A percentile compares a stretch with the other conserved stretches of the same genome.
Evolutionary conservation across 805 yeast species (phyloP).

Genomic region (Wickerhamomyces kurtzmanii): DNA sequence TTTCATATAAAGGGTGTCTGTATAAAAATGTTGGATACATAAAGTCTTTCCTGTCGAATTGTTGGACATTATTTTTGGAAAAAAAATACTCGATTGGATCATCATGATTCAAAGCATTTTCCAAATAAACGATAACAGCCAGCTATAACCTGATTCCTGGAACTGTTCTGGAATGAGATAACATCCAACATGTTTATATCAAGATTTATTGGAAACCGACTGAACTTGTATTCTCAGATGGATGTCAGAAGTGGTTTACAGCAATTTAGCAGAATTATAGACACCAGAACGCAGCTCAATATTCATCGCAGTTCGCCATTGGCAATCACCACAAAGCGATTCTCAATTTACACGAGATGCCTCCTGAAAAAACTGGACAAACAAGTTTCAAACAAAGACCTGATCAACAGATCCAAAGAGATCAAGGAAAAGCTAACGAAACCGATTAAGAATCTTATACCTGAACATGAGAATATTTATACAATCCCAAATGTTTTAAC

Average conservation of each 20-base stretch:
- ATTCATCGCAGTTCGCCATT: slow-evolving; percentile 1
- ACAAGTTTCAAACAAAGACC: slow-evolving; percentile 2
- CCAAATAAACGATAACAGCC: no score
- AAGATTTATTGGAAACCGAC: no score
- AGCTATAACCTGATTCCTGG: background rate
- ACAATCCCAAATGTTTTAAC: slow-evolving; percentile 87
- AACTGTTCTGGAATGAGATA: background rate
- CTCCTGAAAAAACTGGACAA: slow-evolving; percentile 1
- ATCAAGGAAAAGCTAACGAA: slow-evolving; percentile 19
- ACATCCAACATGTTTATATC: no score
- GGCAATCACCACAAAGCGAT: background rate
- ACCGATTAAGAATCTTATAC: slow-evolving; percentile 19
- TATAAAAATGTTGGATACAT: no score
- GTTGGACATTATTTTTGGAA: no score
- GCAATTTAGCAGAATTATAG: no score
- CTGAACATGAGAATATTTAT: slow-evolving; percentile 50
- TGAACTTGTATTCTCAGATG: no score
- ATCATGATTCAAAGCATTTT: no score
- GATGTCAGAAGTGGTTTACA: no score
- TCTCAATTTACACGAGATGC: background rate
- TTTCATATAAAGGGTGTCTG: no score
- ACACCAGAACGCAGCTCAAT: background rate
- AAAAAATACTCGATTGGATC: no score
- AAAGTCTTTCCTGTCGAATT: no score
- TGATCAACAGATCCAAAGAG: slow-evolving; percentile 10